Evolutionary conservation across 192 early-diverging fungal genomes (phyloP).

Genomic region (Coemansia sp.): DNA sequence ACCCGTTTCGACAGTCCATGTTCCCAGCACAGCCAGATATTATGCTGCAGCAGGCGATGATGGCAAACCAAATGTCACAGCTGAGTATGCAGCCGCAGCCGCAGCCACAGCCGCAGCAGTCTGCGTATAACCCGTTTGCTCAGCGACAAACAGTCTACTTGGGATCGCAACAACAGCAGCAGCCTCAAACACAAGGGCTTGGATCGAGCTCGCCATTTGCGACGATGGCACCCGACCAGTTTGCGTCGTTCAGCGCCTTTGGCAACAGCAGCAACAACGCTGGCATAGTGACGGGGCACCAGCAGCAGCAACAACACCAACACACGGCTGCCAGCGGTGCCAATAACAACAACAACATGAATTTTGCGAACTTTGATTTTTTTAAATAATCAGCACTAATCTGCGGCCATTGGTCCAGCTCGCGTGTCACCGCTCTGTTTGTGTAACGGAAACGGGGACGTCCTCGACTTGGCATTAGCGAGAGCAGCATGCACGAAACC

Average conservation of each 20-base stretch:
- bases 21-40: slow-evolving; percentile 23
- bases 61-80: slow-evolving; percentile 38
- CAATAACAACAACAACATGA: slow-evolving; percentile 24
- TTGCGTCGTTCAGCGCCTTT: neutral
- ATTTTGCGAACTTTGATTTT: slow-evolving; percentile 50
- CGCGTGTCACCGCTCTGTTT: neutral
- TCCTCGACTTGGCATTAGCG: neutral
- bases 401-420: neutral
- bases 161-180: slow-evolving; percentile 15
- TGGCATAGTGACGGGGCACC: neutral
- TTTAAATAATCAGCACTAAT: slow-evolving; percentile 16
- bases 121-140: slow-evolving; percentile 43
- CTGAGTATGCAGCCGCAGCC: slow-evolving; percentile 26
- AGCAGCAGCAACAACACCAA: slow-evolving; percentile 10
- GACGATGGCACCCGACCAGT: neutral
- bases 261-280: slow-evolving; percentile 3
- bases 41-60: slow-evolving; percentile 20
- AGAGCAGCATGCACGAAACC: neutral
- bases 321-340: neutral
- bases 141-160: slow-evolving; percentile 54
- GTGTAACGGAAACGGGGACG: neutral
- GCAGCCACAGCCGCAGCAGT: slow-evolving; percentile 20
- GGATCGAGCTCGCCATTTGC: slow-evolving; percentile 9
- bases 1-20: slow-evolving; percentile 53
- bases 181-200: neutral